A percentile compares a stretch with the other conserved stretches of the same genome.
phyloP scores from a whole-genome alignment of 768 basidiomycete species.

The Hebeloma cylindrosporum region DNA sequence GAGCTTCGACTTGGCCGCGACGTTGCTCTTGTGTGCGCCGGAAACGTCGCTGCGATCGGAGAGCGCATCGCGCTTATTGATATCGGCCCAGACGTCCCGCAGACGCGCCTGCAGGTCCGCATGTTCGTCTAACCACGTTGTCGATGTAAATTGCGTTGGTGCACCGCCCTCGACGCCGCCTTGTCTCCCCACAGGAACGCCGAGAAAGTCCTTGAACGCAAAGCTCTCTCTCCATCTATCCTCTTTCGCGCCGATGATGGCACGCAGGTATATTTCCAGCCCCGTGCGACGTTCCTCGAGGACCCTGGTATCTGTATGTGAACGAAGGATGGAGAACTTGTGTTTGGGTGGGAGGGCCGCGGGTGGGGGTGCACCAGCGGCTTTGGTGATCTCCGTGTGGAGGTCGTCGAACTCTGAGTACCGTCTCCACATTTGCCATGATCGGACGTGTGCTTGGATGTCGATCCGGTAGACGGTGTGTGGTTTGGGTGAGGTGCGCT shows the following conservation, averaged over 20 bases:
- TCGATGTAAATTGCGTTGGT: constrained; percentile 58
- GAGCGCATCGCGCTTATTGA: constrained; percentile 86
- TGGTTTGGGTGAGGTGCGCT: constrained; percentile 66
- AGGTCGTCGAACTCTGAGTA: constrained; percentile 95
- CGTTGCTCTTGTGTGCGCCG: constrained; percentile 75
- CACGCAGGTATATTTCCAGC: constrained; percentile 83
- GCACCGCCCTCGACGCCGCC: constrained; percentile 14
- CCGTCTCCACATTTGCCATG: constrained; percentile 92
- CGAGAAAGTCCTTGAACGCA: constrained; percentile 85
- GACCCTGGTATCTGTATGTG: constrained; percentile 55
- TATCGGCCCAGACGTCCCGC: constrained; percentile 79
- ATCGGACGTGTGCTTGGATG: constrained; percentile 84
- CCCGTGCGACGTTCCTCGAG: constrained; percentile 76
- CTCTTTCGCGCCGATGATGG: constrained; percentile 81
- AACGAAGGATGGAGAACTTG: constrained; percentile 63
- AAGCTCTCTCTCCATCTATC: constrained; percentile 78
- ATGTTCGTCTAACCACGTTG: constrained; percentile 92
- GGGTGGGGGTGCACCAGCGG: constrained; percentile 81
- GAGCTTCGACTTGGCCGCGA: constrained; percentile 83
- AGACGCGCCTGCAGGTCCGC: constrained; percentile 71
- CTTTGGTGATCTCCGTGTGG: constrained; percentile 75
- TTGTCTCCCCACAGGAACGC: constrained; percentile 69
- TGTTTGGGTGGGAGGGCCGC: constrained; percentile 84
- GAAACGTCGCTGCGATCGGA: constrained; percentile 71
- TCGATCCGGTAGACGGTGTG: constrained; percentile 82